Evolutionary conservation across 2,329 filamentous ascomycete genomes (phyloP), one percentile per base, ranked within the genome.

Genomic region (Gaeumannomyces tritici): DNA sequence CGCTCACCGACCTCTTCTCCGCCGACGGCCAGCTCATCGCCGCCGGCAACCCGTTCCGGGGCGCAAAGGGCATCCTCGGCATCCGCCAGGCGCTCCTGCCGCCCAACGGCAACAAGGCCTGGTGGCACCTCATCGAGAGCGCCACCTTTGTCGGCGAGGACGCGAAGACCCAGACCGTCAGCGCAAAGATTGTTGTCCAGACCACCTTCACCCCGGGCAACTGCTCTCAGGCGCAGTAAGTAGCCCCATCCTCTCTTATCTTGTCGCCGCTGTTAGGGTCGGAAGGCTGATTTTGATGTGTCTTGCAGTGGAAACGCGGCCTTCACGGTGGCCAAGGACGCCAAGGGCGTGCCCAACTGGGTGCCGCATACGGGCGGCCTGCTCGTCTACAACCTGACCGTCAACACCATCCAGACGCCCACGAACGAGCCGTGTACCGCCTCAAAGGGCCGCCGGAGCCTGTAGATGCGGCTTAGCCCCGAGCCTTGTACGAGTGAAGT

Each of bases 211-310:
- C 59, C 11, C 63, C 63, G 4, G 63, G 64, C 1, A 65, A 64
- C 29, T 65, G 63, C 56, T 65, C 63, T 2, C 63, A 64, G n/a
- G 63, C 64, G n/a, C 63, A 63, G 64, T 65, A 56, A 31, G 64
- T 63, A 7, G 7, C 31, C 15, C 18, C 24, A 3, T 55, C 9
- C 54, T 26, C 54, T 21, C 9, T 56, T 56, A 7, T 27, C 5
- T 2, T 56, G 24, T 24, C 12, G 5, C n/a, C 11, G 28, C 28
- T 24, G n/a, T 35, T 6, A 2, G 24, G 29, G 15, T 59, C 24
- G 31, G 5, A 35, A 35, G 21, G 24, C 58, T 61, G 4, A 62
- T 13, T 26, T 28, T 35, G 24, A 24, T 47, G 12, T 15, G 13
- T 33, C 12, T 24, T n/a, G 15, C 33, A 65, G 64, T 26, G 63